Conservation (phyloP, 2,329 filamentous ascomycete species). For the Stachybotrys chartarum region DNA sequence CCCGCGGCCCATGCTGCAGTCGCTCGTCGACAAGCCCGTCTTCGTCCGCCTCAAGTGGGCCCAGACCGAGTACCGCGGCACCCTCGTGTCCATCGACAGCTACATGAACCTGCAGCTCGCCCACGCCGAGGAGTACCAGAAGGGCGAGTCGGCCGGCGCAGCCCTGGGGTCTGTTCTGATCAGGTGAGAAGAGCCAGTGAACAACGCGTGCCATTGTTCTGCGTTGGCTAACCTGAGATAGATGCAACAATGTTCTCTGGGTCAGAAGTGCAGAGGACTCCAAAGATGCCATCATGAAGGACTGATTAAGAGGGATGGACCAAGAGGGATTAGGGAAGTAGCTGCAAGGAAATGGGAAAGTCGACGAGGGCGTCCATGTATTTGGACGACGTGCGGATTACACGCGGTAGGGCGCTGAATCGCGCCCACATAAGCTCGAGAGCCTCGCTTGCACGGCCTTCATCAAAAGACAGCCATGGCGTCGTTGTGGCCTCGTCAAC, state of each 20-base stretch:
- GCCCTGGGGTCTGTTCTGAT: slow-evolving; percentile 88
- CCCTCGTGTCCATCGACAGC: slow-evolving; percentile 85
- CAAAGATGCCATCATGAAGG: slow-evolving; percentile 49
- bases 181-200: slow-evolving; percentile 44
- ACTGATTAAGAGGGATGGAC: slow-evolving; percentile 17
- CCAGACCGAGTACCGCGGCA: slow-evolving; percentile 93
- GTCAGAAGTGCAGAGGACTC: slow-evolving; percentile 56
- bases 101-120: slow-evolving; percentile 99
- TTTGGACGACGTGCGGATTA: too few relatives aligned
- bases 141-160: slow-evolving; percentile 71
- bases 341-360: neutral
- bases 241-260: slow-evolving; percentile 97
- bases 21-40: slow-evolving; percentile 85
- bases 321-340: neutral
- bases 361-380: neutral
- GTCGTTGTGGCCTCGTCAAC: neutral
- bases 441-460: too few relatives aligned
- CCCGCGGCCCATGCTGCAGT: slow-evolving; percentile 92
- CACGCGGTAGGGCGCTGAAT: too few relatives aligned
- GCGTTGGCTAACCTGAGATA: slow-evolving; percentile 23
- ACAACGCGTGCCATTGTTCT: too few relatives aligned
- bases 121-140: slow-evolving; percentile 86
- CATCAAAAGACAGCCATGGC: neutral
- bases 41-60: slow-evolving; percentile 96
- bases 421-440: too few relatives aligned